Base-by-base conservation (phyloP, 345 rosid species). In the Gynandropsis gynandra region DNA sequence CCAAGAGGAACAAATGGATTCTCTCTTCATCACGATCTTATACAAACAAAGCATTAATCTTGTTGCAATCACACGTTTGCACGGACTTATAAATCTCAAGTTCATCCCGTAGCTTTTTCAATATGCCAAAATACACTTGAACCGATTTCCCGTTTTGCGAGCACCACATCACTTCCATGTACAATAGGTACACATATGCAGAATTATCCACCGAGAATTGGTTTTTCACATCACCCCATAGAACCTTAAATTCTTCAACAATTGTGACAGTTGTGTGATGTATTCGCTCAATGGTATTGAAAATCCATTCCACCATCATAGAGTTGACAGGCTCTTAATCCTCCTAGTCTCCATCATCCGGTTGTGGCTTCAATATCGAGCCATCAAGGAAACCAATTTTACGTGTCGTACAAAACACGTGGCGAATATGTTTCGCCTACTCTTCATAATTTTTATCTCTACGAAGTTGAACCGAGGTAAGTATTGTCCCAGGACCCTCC, bases 151-250 rank as follows among this genome's bases (percentile, higher is more conserved):
- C 27, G 47, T 43, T 29, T 17, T n/a, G n/a, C n/a, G n/a, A n/a
- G n/a, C n/a, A n/a, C n/a, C n/a, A n/a, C n/a, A n/a, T n/a, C n/a
- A n/a, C n/a, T n/a, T n/a, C n/a, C n/a, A n/a, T n/a, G n/a, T n/a
- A n/a, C n/a, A n/a, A n/a, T n/a, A n/a, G n/a, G n/a, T n/a, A n/a
- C n/a, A n/a, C n/a, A n/a, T n/a, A n/a, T n/a, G n/a, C n/a, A n/a
- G n/a, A n/a, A 14, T 49, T 49, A 6, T 35, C 36, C 2, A 14
- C 39, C 53, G 53, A 49, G 8, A 29, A 49, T 3, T 49, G 35
- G 0, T 18, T 1, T 35, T 49, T 31, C 11, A 49, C 4, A 3
- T 49, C 53, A 13, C 27, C 53, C 53, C 38, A 49, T 9, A 49
- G 2, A 0, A 13, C 0, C 13, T 49, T 49, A 1, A 1, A 18